These are phyloP conservation scores for Psidium friedrichsthalianum DNA, from an alignment of 345 rosid species.

Conservation along the genomic window DNA sequence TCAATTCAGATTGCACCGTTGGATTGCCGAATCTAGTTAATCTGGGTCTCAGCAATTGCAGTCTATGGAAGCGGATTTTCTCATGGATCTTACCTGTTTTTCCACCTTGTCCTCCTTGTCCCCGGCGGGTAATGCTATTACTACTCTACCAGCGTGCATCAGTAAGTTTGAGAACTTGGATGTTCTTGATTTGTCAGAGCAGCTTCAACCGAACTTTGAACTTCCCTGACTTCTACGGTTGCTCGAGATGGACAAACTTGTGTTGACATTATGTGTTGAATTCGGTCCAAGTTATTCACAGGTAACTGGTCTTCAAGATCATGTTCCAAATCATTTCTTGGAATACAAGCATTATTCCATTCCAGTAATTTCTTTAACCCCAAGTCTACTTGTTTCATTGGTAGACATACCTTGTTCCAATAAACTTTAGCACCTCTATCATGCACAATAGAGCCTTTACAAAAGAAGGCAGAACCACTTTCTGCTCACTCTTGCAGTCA, in stretches of 20 bases:
- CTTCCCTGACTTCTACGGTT: neutral
- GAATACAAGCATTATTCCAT: no score
- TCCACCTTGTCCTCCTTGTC: constrained; percentile 1
- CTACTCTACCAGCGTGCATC: constrained; percentile 1
- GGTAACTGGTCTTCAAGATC: no score
- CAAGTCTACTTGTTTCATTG: no score
- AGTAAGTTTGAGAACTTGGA: neutral
- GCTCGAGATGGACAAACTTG: no score
- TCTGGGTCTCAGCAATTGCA: constrained; percentile 1
- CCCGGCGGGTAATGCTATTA: constrained; percentile 2
- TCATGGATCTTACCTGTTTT: neutral
- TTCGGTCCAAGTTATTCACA: no score
- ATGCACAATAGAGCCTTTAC: neutral
- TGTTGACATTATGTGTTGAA: no score
- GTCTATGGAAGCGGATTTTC: neutral
- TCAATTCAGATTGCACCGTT: neutral
- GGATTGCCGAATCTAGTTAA: neutral
- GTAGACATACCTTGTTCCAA: no score
- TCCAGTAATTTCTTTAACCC: no score
- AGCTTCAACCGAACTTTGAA: constrained; percentile 5
- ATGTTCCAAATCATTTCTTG: no score
- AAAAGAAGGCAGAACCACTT: neutral
- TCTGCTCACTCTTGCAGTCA: neutral
- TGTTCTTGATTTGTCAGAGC: constrained; percentile 1
- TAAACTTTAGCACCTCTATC: neutral